These are phyloP conservation scores for Calendula officinalis DNA, from an alignment of 129 eudicot species.

Conservation along the genomic window DNA sequence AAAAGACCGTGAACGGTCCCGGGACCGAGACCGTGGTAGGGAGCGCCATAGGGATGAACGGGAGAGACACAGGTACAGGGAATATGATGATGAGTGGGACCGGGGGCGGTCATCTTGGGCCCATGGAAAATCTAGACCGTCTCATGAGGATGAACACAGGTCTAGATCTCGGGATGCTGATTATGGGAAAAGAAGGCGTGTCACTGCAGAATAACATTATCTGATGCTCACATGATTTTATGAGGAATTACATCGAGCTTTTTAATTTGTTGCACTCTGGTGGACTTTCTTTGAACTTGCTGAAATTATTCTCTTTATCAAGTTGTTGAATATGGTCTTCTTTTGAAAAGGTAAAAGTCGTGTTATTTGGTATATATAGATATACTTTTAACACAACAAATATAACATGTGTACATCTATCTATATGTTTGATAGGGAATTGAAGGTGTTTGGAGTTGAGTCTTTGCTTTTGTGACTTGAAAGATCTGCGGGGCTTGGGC, in stretches of 20 bases:
- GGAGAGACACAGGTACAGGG: slow-evolving; percentile 67
- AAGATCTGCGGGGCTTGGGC: slow-evolving; percentile 21
- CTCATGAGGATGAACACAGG: slow-evolving; percentile 64
- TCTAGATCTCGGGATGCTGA: slow-evolving; percentile 82
- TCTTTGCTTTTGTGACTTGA: slow-evolving; percentile 6
- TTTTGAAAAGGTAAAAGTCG: slow-evolving; percentile 25
- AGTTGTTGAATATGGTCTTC: slow-evolving; percentile 23
- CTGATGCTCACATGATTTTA: slow-evolving; percentile 7
- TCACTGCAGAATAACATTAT: slow-evolving; percentile 54
- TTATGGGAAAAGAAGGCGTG: slow-evolving; percentile 77
- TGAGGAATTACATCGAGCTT: slow-evolving; percentile 24
- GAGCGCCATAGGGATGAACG: slow-evolving; percentile 68
- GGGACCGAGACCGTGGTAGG: slow-evolving; percentile 49
- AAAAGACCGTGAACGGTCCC: slow-evolving; percentile 36
- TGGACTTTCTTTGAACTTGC: slow-evolving; percentile 17
- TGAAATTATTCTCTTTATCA: slow-evolving; percentile 15
- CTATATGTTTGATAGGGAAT: slow-evolving; percentile 18
- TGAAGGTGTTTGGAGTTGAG: slow-evolving; percentile 20
- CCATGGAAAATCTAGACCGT: slow-evolving; percentile 54
- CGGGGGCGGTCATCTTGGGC: slow-evolving; percentile 70
- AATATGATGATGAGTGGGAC: slow-evolving; percentile 76
- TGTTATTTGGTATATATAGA: background rate
- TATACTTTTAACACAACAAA: background rate
- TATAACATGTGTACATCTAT: background rate
- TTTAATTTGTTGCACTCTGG: slow-evolving; percentile 19